Base-by-base conservation (phyloP, 2,329 filamentous ascomycete species). In the Bisporella sp. region DNA sequence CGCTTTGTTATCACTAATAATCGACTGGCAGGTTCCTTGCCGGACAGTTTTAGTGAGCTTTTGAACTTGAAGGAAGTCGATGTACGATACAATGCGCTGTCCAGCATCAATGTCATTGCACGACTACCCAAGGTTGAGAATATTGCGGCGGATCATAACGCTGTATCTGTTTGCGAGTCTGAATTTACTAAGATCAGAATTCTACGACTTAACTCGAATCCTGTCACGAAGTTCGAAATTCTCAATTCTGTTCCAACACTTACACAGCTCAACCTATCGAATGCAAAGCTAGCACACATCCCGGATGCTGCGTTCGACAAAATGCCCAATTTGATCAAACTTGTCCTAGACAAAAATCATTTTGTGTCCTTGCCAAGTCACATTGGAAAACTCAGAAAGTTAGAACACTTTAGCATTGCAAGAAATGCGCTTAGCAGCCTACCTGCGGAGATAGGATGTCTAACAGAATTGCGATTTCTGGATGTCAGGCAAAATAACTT, bases 1-100 rank as follows among this genome's bases (percentile, higher is more conserved):
- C 84, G 91, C 56, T 78, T 99, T 31, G 89, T 93, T 71, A 92
- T 96, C 59, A 97, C 93, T 2, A 99, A 99, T 71, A 99, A 99
- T 69, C 84, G 87, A 54, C 73, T 99, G 11, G 78, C 79, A 21
- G 88, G 88, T 3, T 76, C 83, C 5, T 81, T 97, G 35, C 87
- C 90, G 6, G 71, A 78, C 1, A 79, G 82, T 0, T 87, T 97
- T 62, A 79, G 75, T 54, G 75, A 85, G n/a, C 72, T 97, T 6
- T 71, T 78, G 44, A 95, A 79, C 62, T 73, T 99, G 47, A 89
- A 89, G 55, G 92, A 97, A 68, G 81, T 99, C 41, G 93, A 99
- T 68, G 84, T 95, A 57, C 89, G 95, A 56, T 97, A 95, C 73
- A 99, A 99, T 64, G 77, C 80, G 13, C 87, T 99, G 50, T 84